A percentile compares a stretch with the other conserved stretches of the same genome.
Evolutionary conservation across 169 alveolate species (phyloP).

Genomic region (Theileria equi): DNA sequence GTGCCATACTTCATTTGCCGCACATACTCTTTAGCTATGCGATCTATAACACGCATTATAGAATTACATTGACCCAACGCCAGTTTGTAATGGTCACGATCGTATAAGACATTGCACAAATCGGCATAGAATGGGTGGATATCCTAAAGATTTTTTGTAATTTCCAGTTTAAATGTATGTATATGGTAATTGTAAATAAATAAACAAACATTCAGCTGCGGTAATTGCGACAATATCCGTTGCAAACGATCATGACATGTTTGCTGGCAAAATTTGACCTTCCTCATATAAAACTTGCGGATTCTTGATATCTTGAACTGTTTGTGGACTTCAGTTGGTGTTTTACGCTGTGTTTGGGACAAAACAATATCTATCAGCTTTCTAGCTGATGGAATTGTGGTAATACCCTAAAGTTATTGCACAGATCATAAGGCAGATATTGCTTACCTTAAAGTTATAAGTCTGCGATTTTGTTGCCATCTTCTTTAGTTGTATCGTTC

Average conservation of each 20-base stretch:
- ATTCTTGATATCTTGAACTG: constrained; percentile 96
- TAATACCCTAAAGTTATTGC: constrained; percentile 68
- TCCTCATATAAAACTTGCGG: constrained; percentile 97
- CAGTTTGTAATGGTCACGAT: constrained; percentile 98
- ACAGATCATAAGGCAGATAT: background rate
- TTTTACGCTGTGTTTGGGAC: constrained; percentile 97
- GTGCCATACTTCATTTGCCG: constrained; percentile 94
- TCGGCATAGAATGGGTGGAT: constrained; percentile 99
- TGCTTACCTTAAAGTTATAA: constrained; percentile 60
- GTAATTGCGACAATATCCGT: constrained; percentile 91
- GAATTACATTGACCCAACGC: constrained; percentile 97
- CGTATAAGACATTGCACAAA: constrained; percentile 95
- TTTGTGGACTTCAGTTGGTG: constrained; percentile 99
- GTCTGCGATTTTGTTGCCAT: constrained; percentile 63
- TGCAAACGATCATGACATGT: constrained; percentile 91
- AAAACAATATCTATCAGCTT: constrained; percentile 91
- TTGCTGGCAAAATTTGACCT: constrained; percentile 95
- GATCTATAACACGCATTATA: constrained; percentile 88
- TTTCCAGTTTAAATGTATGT: background rate
- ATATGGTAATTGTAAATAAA: background rate
- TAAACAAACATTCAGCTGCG: constrained; percentile 90
- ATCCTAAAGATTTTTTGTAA: constrained; percentile 64
- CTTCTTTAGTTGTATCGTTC: no score
- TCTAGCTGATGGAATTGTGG: constrained; percentile 89
- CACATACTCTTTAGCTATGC: constrained; percentile 95